Percentiles rank a stretch among this genome's conserved stretches.
phyloP scores from a whole-genome alignment of 2,329 filamentous ascomycete species.

The Fonsecaea nubica region DNA sequence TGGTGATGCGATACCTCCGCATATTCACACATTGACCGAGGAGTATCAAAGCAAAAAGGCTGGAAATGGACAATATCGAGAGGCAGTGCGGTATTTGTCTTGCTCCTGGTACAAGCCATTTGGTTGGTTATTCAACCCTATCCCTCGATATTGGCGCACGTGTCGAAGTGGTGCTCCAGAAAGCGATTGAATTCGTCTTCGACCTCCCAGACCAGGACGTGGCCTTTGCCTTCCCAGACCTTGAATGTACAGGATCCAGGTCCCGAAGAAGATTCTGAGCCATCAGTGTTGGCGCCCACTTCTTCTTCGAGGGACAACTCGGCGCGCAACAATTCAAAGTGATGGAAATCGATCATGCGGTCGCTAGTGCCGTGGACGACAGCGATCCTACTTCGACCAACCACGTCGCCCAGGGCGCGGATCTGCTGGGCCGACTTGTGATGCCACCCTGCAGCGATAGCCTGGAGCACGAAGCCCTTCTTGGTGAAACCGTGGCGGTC shows the following conservation, averaged over 20 bases:
- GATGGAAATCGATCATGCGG: conserved; percentile 75
- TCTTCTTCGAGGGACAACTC: conserved; percentile 60
- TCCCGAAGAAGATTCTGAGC: conserved; percentile 48
- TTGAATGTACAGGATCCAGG: conserved; percentile 46
- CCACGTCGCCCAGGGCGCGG: conserved; percentile 66
- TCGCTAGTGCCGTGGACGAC: conserved; percentile 79
- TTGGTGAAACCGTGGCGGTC: conserved; percentile 67
- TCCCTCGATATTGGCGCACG: conserved; percentile 2
- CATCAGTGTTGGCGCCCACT: conserved; percentile 37
- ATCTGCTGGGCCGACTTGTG: conserved; percentile 74
- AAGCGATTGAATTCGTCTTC: conserved; percentile 70
- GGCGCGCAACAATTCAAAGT: conserved; percentile 72
- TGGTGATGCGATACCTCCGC: too few relatives aligned
- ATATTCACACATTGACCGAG: too few relatives aligned
- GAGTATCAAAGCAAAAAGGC: too few relatives aligned
- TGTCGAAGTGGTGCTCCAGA: conserved; percentile 58
- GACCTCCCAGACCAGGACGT: conserved; percentile 76
- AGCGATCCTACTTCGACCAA: conserved; percentile 76
- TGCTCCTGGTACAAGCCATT: too few relatives aligned
- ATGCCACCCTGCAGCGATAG: conserved; percentile 80
- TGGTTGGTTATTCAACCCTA: neutral
- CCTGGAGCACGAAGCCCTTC: conserved; percentile 75
- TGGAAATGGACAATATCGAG: too few relatives aligned
- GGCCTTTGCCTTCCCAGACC: conserved; percentile 73
- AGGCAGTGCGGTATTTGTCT: too few relatives aligned